phyloP scores from a whole-genome alignment of 2,329 filamentous ascomycete species.

The Claviceps pazoutovae region DNA sequence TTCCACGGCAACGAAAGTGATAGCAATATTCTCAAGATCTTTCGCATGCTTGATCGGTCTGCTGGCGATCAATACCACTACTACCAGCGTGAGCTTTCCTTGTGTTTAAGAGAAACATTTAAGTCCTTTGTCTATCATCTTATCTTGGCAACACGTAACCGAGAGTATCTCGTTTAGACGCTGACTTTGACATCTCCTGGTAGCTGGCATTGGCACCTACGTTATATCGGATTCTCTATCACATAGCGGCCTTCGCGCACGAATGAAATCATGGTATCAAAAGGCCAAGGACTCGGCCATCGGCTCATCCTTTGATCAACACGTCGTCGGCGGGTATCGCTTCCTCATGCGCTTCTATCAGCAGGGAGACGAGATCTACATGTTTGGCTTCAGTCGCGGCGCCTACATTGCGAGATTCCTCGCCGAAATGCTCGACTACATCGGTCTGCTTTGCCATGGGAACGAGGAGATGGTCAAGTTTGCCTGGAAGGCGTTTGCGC shows the following conservation, averaged over 20 bases:
- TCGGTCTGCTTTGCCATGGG: conserved; percentile 64
- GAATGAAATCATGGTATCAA: conserved; percentile 50
- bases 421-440: conserved; percentile 73
- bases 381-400: conserved; percentile 62
- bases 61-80: conserved; percentile 49
- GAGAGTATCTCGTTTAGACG: neutral
- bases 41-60: conserved; percentile 52
- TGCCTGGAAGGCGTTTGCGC: conserved; percentile 68
- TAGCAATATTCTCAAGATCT: conserved; percentile 57
- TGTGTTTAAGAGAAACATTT: neutral
- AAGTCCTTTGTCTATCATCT: accelerated
- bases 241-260: conserved; percentile 40
- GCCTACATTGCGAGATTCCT: conserved; percentile 62
- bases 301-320: conserved; percentile 66
- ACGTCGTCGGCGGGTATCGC: conserved; percentile 72
- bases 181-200: neutral
- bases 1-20: conserved; percentile 49
- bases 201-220: conserved; percentile 61
- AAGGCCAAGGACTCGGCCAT: conserved; percentile 70
- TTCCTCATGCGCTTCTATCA: conserved; percentile 65
- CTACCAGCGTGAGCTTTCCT: conserved; percentile 38
- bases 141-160: neutral
- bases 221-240: conserved; percentile 46
- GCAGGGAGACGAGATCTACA: conserved; percentile 50
- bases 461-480: conserved; percentile 79